A percentile compares a stretch with the other conserved stretches of the same genome.
Evolutionary conservation across 2,329 filamentous ascomycete genomes (phyloP).

Genomic region (Neurospora sp.): DNA sequence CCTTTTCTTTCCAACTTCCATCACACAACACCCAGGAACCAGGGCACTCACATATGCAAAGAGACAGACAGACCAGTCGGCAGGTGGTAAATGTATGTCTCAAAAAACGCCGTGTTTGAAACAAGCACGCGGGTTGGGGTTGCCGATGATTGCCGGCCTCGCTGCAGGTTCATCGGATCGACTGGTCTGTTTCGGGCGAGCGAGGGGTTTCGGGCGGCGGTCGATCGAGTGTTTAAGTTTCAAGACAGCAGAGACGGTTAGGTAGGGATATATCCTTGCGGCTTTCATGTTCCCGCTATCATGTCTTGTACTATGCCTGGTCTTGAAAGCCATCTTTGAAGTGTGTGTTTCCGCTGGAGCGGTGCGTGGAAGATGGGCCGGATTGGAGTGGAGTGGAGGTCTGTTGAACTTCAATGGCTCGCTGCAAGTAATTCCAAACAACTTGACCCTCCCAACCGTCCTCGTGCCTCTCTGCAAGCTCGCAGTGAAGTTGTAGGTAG

Average conservation of each 20-base stretch:
- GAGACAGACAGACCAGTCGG: neutral
- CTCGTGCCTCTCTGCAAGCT: too few species aligned
- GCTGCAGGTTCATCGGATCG: conserved; percentile 3
- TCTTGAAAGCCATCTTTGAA: too few species aligned
- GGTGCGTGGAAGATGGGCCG: too few species aligned
- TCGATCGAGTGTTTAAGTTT: neutral
- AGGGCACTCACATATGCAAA: neutral
- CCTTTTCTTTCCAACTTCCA: neutral
- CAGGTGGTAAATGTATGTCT: neutral
- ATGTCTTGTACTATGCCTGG: too few species aligned
- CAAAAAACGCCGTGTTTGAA: neutral
- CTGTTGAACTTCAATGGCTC: too few species aligned
- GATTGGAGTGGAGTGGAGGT: too few species aligned
- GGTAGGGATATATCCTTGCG: neutral
- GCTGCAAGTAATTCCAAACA: too few species aligned
- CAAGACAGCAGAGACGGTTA: neutral
- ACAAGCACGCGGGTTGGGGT: neutral
- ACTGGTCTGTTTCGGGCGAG: neutral
- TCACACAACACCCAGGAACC: neutral
- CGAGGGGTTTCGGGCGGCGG: neutral
- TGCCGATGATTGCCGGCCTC: neutral
- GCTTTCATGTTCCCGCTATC: neutral
- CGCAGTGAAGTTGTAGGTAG: too few species aligned
- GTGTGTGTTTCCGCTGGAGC: neutral
- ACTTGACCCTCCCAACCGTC: too few species aligned